Base-by-base conservation (phyloP, 106 monocot genomes). In the Amphibolis antarctica region DNA sequence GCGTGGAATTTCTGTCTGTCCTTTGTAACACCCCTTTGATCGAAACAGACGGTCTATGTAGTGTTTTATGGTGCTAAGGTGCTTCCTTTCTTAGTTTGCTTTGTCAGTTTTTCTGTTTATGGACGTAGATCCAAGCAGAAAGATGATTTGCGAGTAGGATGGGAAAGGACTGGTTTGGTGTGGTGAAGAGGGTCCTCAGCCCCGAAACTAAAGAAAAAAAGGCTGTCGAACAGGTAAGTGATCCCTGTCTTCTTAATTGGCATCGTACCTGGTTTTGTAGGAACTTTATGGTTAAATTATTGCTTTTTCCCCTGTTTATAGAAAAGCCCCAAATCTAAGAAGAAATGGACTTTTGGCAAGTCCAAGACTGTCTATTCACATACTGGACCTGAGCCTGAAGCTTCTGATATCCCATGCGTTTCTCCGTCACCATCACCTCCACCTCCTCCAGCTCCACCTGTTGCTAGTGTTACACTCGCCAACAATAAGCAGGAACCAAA, bases 161-260 rank as follows among this genome's bases (percentile, higher is more conserved):
- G n/a, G n/a, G n/a, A n/a, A n/a, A n/a, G n/a, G n/a, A n/a, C 60
- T 92, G 86, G 87, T 78, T 92, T 53, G 81, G 82, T 22, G 82
- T 75, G 5, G 83, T 92, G 20, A 92, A 80, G 72, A 85, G 77
- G 65, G 92, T 88, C 28, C 88, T 92, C 74, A 42, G 60, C 42
- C 43, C 43, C 11, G 42, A 42, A 22, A 11, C 60, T 22, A 61
- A 61, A 61, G 60, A 61, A 42, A 36, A 61, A 43, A 61, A 61
- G n/a, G 19, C 43, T 30, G 60, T 30, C 17, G 60, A 61, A 61
- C 44, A 43, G n/a, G 60, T 61, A 61, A 23, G 60, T n/a, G 36
- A 36, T 36, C 36, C 36, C 36, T 36, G 36, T 2, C 36, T 36
- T 36, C 36, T 36, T 36, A 36, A 2, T 36, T 36, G 36, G 36